Conservation (phyloP, 1,284 basidiomycete species). For the Austroboletus novae-zelandiae region DNA sequence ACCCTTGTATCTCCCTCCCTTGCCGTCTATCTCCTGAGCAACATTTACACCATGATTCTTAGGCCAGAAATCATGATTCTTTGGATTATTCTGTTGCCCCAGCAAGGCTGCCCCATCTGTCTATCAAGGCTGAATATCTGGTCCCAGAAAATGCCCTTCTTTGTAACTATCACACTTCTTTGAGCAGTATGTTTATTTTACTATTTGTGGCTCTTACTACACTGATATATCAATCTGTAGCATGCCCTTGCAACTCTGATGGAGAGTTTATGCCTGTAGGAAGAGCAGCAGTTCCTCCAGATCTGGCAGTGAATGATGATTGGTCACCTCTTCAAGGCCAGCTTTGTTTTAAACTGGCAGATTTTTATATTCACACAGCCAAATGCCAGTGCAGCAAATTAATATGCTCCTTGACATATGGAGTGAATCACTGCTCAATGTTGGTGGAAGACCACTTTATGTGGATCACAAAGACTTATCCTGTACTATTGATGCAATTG, state of each 20-base stretch:
- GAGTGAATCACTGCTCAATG: conserved; percentile 10
- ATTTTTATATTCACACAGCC: conserved; percentile 15
- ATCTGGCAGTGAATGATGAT: neutral
- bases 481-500: conserved; percentile 1
- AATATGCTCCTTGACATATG: conserved; percentile 28
- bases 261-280: neutral
- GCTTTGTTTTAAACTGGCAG: conserved; percentile 4
- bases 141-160: too few relatives aligned
- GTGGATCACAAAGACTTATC: neutral
- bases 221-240: neutral
- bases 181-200: too few relatives aligned
- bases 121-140: too few relatives aligned
- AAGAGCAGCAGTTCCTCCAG: too few relatives aligned
- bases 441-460: neutral
- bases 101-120: too few relatives aligned
- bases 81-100: too few relatives aligned
- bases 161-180: too few relatives aligned
- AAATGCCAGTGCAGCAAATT: conserved; percentile 29
- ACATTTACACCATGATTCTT: too few relatives aligned
- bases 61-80: too few relatives aligned
- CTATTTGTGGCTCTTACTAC: too few relatives aligned
- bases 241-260: neutral
- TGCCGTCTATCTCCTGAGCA: neutral
- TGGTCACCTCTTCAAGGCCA: conserved; percentile 5
- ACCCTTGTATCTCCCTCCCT: too few relatives aligned